These are phyloP conservation scores for Hypoxylon trugodes DNA, from an alignment of 495 filamentous ascomycete species.

Conservation along the genomic window DNA sequence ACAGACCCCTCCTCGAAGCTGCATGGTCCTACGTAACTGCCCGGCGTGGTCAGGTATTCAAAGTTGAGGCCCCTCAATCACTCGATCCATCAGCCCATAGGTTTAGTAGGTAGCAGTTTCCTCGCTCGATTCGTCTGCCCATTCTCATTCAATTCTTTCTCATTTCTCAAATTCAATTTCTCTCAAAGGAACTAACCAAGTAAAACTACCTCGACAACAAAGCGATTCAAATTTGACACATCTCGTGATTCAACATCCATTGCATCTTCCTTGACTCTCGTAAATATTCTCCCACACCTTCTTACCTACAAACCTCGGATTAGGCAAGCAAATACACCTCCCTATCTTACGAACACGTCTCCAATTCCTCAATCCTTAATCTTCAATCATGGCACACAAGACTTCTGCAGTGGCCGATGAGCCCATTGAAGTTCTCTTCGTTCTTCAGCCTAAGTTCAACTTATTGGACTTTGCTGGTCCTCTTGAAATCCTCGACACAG, in stretches of 20 bases:
- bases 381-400: conserved; percentile 59
- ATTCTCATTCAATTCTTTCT: conserved; percentile 25
- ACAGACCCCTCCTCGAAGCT: conserved; percentile 25
- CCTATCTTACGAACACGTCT: conserved; percentile 17
- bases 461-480: conserved; percentile 73
- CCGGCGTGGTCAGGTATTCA: conserved; percentile 36
- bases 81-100: conserved; percentile 42
- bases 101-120: conserved; percentile 18
- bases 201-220: conserved; percentile 23
- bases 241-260: conserved; percentile 20
- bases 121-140: conserved; percentile 35
- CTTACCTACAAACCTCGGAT: conserved; percentile 10
- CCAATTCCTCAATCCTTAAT: too few relatives aligned
- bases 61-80: conserved; percentile 40
- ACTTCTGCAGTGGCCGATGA: conserved; percentile 57
- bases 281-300: conserved; percentile 4
- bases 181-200: conserved; percentile 11
- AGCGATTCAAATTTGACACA: conserved; percentile 32
- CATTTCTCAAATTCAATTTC: too few relatives aligned
- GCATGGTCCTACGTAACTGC: conserved; percentile 36
- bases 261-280: conserved; percentile 12
- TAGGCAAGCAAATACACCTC: background rate
- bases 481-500: conserved; percentile 67
- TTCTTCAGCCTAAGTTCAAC: conserved; percentile 59
- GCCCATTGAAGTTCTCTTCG: conserved; percentile 61